Conservation (phyloP, 768 basidiomycete genomes). For the Suillus placidus region DNA sequence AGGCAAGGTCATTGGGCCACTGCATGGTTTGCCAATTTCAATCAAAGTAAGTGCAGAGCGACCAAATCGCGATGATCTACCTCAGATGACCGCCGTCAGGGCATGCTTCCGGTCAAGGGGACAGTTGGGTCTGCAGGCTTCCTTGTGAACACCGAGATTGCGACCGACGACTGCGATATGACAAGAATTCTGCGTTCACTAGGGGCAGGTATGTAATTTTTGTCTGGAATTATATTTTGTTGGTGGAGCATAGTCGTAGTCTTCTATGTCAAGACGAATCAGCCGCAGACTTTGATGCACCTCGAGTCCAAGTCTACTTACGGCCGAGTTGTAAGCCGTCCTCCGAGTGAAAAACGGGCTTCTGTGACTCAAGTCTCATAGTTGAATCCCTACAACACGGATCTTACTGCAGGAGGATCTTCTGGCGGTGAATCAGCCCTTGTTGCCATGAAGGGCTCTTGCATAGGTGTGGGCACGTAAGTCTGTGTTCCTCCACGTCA, state of each 20-base stretch:
- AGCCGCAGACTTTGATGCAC: slow-evolving; percentile 46
- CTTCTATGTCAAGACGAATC: slow-evolving; percentile 48
- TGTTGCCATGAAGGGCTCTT: slow-evolving; percentile 47
- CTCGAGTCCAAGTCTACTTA: slow-evolving; percentile 38
- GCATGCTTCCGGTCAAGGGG: slow-evolving; percentile 44
- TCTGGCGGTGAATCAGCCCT: slow-evolving; percentile 55
- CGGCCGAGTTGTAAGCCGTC: slow-evolving; percentile 30
- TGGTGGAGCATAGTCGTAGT: slow-evolving; percentile 27
- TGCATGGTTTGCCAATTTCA: slow-evolving; percentile 44
- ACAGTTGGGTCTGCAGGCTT: slow-evolving; percentile 41
- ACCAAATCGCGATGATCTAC: not conserved
- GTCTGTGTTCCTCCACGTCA: slow-evolving; percentile 17
- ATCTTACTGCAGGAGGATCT: slow-evolving; percentile 52
- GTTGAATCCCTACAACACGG: slow-evolving; percentile 48
- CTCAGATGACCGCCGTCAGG: slow-evolving; percentile 25
- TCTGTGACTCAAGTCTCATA: slow-evolving; percentile 18
- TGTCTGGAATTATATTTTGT: not conserved
- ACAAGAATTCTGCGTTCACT: slow-evolving; percentile 41
- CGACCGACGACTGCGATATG: slow-evolving; percentile 31
- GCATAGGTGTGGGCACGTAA: slow-evolving; percentile 46
- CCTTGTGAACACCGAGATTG: slow-evolving; percentile 27
- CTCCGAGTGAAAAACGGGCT: not conserved
- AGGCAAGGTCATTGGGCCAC: slow-evolving; percentile 44
- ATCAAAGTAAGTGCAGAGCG: slow-evolving; percentile 38
- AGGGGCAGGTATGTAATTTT: slow-evolving; percentile 41